Percentiles rank a stretch among this genome's conserved stretches.
Conservation (phyloP, 2,329 filamentous ascomycete genomes). For the Xylaria polymorpha region DNA sequence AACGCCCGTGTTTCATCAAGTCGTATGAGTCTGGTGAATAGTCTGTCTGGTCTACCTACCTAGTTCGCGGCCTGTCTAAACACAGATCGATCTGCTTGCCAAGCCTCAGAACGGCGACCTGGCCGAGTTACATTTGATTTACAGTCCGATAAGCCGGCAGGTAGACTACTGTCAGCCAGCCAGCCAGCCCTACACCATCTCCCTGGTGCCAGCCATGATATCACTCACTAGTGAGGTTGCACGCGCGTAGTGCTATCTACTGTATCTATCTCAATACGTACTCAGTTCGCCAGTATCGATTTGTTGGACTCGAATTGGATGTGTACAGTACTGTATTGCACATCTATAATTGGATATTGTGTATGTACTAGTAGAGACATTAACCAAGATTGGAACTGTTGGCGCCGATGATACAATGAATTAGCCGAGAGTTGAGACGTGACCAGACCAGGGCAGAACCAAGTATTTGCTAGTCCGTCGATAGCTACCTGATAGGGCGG, state of each 20-base stretch:
- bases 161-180: background rate
- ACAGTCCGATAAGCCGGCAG: constrained; percentile 16
- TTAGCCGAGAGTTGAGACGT: constrained; percentile 29
- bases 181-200: constrained; percentile 26
- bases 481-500: constrained; percentile 11
- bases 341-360: constrained; percentile 23
- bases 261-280: background rate
- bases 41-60: constrained; percentile 3
- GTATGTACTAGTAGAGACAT: background rate
- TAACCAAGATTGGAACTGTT: constrained; percentile 17
- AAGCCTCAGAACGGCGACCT: constrained; percentile 32
- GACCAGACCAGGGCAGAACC: constrained; percentile 20
- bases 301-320: background rate
- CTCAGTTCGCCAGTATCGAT: constrained; percentile 2
- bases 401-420: constrained; percentile 33
- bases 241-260: constrained; percentile 24
- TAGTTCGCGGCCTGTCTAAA: constrained; percentile 7
- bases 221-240: constrained; percentile 15
- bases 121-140: background rate
- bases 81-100: constrained; percentile 21
- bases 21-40: constrained; percentile 10
- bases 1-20: constrained; percentile 28
- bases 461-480: constrained; percentile 11
- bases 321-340: constrained; percentile 1
- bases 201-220: constrained; percentile 11